Base-by-base conservation (phyloP, 1,284 basidiomycete species). In the Marasmius tenuissimus region DNA sequence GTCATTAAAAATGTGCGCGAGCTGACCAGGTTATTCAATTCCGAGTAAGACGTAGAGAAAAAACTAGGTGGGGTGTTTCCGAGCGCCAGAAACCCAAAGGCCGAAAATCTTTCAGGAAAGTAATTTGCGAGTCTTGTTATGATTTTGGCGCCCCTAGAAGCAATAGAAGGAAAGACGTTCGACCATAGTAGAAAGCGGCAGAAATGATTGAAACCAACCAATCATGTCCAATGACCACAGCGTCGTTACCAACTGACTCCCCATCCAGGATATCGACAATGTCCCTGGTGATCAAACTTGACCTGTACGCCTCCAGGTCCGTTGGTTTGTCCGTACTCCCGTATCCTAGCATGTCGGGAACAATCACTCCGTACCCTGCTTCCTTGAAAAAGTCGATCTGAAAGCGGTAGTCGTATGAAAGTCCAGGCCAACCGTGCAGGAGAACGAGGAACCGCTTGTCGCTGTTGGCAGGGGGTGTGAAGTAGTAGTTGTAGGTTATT, bases 151-250 rank as follows among this genome's bases (percentile, higher is more conserved):
- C 27, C 27, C 27, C 27, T 71, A 20, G 16, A 66, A 14, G 1
- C 70, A 71, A 38, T 81, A 81, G 79, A 7, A 9, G n/a, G n/a
- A 37, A 27, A 27, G 27, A 27, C 37, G 4, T 20, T 33, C 20
- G 16, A 40, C 14, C 1, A 40, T 12, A n/a, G 14, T 14, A 45
- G 14, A 18, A 10, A 58, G 16, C 18, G 22, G 18, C 20, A 14
- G 3, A 18, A 10, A 2, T 3, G 20, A 38, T 11, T 9, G 22
- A 18, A 27, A 20, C 34, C 70, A 70, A 82, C 82, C 82, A 83
- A 64, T 83, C 82, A 66, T 85, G 82, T 0, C 76, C 79, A 58
- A 85, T 73, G 4, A 68, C 75, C 57, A 85, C 66, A 35, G 73
- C 78, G 40, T 71, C 68, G 5, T 27, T 27, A 27, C 70, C 65